Base-by-base conservation (phyloP, 345 rosid species). In the Nephelium lappaceum region DNA sequence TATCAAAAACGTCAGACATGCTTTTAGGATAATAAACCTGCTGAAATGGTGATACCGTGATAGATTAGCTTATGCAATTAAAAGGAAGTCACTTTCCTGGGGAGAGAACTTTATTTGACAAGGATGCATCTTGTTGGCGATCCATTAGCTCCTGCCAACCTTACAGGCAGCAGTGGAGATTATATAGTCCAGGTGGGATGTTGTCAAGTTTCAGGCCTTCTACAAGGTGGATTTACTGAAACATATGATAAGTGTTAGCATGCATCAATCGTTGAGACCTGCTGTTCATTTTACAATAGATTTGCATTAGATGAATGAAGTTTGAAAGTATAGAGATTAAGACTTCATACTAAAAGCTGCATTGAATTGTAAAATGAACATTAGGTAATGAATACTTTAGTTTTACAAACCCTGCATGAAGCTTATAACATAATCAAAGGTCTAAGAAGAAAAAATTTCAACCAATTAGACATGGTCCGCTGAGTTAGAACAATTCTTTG, bases 51-150 rank as follows among this genome's bases (percentile, higher is more conserved):
- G 24, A 62, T 12, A 62, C n/a, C n/a, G n/a, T n/a, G n/a, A n/a
- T n/a, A n/a, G 27, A 11, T 62, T 23, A 62, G 63, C 6, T 39
- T 39, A 3, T 2, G 31, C n/a, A 65, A 65, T 16, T 27, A 38
- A 39, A 2, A 67, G 49, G n/a, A 19, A 67, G 12, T 27, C 43
- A 47, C 53, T 71, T 71, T 62, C 80, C 2, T 10, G 55, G 5
- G 15, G 15, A 21, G 6, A 49, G 3, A 60, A 14, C 21, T 45
- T 83, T 78, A 86, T 81, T 80, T 77, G 78, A 80, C 82, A 55
- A 86, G 89, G 80, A 86, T 82, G 84, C 89, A 86, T 84, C 89
- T 80, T 14, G 74, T 27, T 27, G 87, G 89, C 11, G 84, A 76
- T 66, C 87, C 89, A 58, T 86, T 87, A 0, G 87, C 81, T 53